Evolutionary conservation across 805 yeast genomes (phyloP), one percentile per base, ranked within the genome.

Genomic region (Ogataea zsoltii): DNA sequence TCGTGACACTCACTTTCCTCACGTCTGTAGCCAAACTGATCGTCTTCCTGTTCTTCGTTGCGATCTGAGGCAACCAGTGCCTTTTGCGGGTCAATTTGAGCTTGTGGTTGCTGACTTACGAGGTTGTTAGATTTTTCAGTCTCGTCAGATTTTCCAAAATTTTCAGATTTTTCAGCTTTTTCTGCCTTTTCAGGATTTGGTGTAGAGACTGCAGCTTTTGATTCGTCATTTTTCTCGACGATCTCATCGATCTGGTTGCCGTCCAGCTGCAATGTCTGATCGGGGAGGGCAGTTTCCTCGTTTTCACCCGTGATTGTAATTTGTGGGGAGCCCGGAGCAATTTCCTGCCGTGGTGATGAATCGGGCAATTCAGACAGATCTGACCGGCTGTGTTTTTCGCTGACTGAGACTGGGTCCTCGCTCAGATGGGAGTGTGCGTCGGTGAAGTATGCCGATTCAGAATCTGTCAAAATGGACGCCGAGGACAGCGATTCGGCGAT

Each of bases 1-100:
- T 59, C 63, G 42, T 61, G 61, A 32, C 68, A 62, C 33, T 62
- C 56, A 33, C 59, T 51, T 41, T 62, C 55, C 15, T 61, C 60
- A 42, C 59, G 52, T 28, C 58, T 57, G 33, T 60, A 63, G 5
- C 63, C 60, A 25, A 46, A 32, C 16, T 45, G 45, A 13, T 46
- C 48, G 4, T 26, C 32, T 18, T 37, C 40, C 9, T 50, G 44
- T 29, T 42, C 42, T 12, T 44, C 37, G 11, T 28, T 32, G 6
- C 23, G 33, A 13, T 41, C 48, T 2, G 51, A 28, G 12, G 54
- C 54, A 2, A 54, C 47, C 32, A 49, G 41, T 4, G 55, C 54
- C 19, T 37, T 37, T 13, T 23, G 28, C 11, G 57, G 57, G 12
- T 50, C 53, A 4, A 25, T 25, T 21, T 41, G 49, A 9, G 44